These are phyloP conservation scores for Hydrangea macrophylla DNA, from an alignment of 148 eudicot genomes.

Conservation along the genomic window DNA sequence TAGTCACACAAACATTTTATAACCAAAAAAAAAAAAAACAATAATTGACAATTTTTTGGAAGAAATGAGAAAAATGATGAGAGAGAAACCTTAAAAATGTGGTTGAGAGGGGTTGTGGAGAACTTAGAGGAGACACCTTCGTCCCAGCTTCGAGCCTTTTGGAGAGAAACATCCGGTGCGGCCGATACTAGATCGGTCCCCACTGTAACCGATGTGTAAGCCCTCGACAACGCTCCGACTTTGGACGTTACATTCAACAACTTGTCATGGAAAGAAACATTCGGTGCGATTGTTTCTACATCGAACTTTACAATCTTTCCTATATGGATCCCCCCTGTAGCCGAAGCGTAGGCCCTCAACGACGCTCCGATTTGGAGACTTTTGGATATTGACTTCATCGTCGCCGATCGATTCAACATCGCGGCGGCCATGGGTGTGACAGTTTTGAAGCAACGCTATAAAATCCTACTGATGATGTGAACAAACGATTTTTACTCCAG, in stretches of 20 bases:
- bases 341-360: conserved; percentile 56
- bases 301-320: no score
- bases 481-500: no score
- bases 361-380: conserved; percentile 29
- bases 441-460: no score
- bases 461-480: no score
- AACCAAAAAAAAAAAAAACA: background rate
- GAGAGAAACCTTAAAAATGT: conserved; percentile 72
- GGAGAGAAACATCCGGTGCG: conserved; percentile 77
- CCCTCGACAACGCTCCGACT: conserved; percentile 31
- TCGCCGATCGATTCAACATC: conserved; percentile 43
- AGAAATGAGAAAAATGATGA: background rate
- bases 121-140: conserved; percentile 89
- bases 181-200: conserved; percentile 78
- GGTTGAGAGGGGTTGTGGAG: conserved; percentile 66
- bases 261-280: conserved; percentile 83
- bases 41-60: background rate
- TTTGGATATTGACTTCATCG: conserved; percentile 31
- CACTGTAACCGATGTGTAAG: conserved; percentile 65
- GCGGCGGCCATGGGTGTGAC: conserved; percentile 66
- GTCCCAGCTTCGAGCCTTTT: conserved; percentile 90
- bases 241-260: no score
- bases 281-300: conserved; percentile 67
- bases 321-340: conserved; percentile 74
- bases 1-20: background rate